Evolutionary conservation across 192 early-diverging fungal genomes (phyloP), one percentile per base, ranked within the genome.

Genomic region (Backusella tarrabulga): DNA sequence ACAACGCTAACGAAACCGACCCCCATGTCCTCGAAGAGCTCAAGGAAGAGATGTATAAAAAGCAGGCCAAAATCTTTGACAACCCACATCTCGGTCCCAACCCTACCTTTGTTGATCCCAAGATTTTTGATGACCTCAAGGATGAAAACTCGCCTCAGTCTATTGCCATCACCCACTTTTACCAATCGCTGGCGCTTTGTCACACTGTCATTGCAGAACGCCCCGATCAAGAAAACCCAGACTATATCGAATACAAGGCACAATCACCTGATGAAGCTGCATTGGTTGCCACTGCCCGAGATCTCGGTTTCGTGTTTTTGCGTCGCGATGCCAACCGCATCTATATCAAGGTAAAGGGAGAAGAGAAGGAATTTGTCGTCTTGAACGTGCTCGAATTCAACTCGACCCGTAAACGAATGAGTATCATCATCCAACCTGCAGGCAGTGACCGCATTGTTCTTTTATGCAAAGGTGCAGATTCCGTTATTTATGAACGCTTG

Each of bases 251-350:
- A 56, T 99, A 97, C 88, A 93, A 95, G 83, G 93, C 97, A 0
- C 93, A 97, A 81, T 95, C 93, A 14, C 97, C 97, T 8, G 97
- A 99, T 77, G 97, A 99, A 80, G 93, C 95, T 0, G 97, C 97
- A 0, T 84, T 99, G 21, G 95, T 99, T 0, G 83, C 92, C 4
- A 94, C 95, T 1, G 96, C 96, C 0, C 88, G 93, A 54, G 92
- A 94, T 74, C 83, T 95, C 6, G 96, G 96, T 0, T 96, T 96
- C 76, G 84, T 84, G 0, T 98, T 97, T 82, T 34, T 94, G 63
- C 87, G 91, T 7, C 91, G 96, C n/a, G 90, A 90, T 21, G 84
- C 88, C 26, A 88, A 93, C 29, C 38, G 26, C 17, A 74, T 98
- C 26, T 70, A 80, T 6, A 87, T 97, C 41, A 90, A 92, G 75